Evolutionary conservation across 331 rosid species (phyloP).

Genomic region (Erythrophleum ivorense): DNA sequence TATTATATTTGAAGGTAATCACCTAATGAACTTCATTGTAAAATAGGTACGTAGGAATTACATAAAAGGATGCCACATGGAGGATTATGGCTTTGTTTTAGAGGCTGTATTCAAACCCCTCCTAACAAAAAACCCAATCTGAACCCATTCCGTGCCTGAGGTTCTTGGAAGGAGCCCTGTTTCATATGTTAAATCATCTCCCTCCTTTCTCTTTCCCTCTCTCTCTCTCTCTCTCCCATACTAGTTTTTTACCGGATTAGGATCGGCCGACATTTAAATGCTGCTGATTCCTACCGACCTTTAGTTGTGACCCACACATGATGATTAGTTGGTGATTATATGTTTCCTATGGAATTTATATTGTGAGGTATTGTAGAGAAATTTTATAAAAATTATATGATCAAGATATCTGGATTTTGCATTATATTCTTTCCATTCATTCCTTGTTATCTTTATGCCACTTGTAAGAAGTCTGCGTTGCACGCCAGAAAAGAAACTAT

Average conservation of each 20-base stretch:
- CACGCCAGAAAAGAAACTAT: conserved; percentile 1
- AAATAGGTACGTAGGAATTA: conserved; percentile 10
- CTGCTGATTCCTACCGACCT: conserved; percentile 38
- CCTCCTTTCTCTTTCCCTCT: conserved; percentile 8
- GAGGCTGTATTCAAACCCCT: conserved; percentile 10
- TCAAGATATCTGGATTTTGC: conserved; percentile 16
- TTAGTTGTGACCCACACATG: conserved; percentile 39
- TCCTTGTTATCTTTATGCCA: conserved; percentile 29
- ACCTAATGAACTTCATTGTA: not conserved
- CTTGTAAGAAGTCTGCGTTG: conserved; percentile 1
- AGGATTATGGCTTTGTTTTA: conserved; percentile 19
- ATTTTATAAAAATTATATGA: conserved; percentile 2
- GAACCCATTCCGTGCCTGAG: not conserved
- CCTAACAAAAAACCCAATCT: conserved; percentile 1
- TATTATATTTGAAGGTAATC: not conserved
- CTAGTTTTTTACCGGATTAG: conserved; percentile 40
- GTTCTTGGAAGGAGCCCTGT: conserved; percentile 25
- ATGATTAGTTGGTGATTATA: conserved; percentile 34
- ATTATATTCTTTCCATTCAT: conserved; percentile 30
- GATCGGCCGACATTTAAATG: conserved; percentile 31
- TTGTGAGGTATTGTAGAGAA: conserved; percentile 5
- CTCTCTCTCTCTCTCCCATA: not conserved
- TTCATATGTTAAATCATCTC: conserved; percentile 14
- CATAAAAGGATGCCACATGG: conserved; percentile 33
- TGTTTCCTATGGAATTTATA: conserved; percentile 30